phyloP scores from a whole-genome alignment of 805 yeast species.

The Tetrapisispora nanseiensis region DNA sequence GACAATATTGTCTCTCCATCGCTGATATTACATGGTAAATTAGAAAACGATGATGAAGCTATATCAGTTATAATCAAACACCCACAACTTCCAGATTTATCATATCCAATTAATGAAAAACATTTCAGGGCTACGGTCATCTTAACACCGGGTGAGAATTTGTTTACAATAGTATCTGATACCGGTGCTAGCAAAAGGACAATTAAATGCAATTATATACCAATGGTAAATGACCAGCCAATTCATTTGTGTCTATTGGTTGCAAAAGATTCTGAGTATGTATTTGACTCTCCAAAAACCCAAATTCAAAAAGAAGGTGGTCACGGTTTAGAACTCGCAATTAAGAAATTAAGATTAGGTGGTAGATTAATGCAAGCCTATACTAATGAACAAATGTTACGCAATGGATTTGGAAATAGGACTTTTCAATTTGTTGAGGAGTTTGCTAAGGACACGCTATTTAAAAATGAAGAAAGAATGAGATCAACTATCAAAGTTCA shows the following conservation, averaged over 20 bases:
- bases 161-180: conserved; percentile 39
- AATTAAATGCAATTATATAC: conserved; percentile 39
- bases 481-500: conserved; percentile 71
- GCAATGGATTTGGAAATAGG: conserved; percentile 68
- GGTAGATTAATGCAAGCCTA: conserved; percentile 85
- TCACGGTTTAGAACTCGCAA: conserved; percentile 57
- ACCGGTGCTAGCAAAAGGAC: conserved; percentile 27
- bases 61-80: conserved; percentile 35
- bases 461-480: conserved; percentile 28
- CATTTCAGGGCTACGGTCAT: conserved; percentile 70
- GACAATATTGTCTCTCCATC: conserved; percentile 39
- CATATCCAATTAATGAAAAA: conserved; percentile 58
- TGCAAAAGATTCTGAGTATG: conserved; percentile 64
- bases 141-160: conserved; percentile 58
- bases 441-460: conserved; percentile 43
- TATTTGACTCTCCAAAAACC: conserved; percentile 55
- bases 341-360: conserved; percentile 65
- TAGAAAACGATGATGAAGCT: conserved; percentile 17
- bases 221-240: conserved; percentile 57
- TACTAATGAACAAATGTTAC: conserved; percentile 80
- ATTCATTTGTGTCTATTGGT: conserved; percentile 67
- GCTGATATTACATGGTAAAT: conserved; percentile 40
- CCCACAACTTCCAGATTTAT: conserved; percentile 48
- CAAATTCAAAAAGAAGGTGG: conserved; percentile 44
- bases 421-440: conserved; percentile 69